Evolutionary conservation across 2,329 filamentous ascomycete species (phyloP).

Genomic region (Anthostomella pinea): DNA sequence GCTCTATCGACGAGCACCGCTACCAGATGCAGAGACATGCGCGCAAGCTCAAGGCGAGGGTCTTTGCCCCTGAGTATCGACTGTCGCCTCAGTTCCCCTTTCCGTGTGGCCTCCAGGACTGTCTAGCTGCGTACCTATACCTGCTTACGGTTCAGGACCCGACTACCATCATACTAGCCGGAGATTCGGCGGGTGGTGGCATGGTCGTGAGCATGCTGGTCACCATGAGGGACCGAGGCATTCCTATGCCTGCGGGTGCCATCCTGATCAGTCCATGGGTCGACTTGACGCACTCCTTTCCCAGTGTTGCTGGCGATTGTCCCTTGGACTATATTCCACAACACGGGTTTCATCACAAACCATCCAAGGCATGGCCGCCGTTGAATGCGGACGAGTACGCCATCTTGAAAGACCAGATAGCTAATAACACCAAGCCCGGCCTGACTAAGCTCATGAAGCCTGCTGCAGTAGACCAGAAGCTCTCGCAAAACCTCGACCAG

Average conservation of each 20-base stretch:
- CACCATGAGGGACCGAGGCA: constrained; percentile 73
- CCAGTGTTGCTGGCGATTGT: constrained; percentile 73
- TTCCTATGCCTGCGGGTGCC: constrained; percentile 84
- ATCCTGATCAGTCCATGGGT: constrained; percentile 95
- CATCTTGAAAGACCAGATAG: constrained; percentile 49
- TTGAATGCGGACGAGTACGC: constrained; percentile 74
- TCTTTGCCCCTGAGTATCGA: constrained; percentile 84
- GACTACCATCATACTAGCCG: constrained; percentile 79
- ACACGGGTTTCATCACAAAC: constrained; percentile 85
- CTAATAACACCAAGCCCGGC: constrained; percentile 36
- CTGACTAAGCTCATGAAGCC: constrained; percentile 35
- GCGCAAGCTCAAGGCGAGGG: constrained; percentile 84
- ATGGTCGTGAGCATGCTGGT: constrained; percentile 83
- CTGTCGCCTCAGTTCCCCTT: constrained; percentile 94
- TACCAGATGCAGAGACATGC: constrained; percentile 97
- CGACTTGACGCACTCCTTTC: constrained; percentile 92
- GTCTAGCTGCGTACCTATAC: constrained; percentile 81
- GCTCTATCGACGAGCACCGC: constrained; percentile 93
- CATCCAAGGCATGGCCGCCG: constrained; percentile 88
- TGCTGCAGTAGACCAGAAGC: constrained; percentile 32
- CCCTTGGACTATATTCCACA: constrained; percentile 84
- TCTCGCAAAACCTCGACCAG: constrained; percentile 18
- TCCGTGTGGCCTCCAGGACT: constrained; percentile 88
- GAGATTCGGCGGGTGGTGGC: constrained; percentile 90
- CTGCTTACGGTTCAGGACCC: constrained; percentile 75